Evolutionary conservation across 805 yeast species (phyloP).

Genomic region (Sugiyamaella lignohabitans): DNA sequence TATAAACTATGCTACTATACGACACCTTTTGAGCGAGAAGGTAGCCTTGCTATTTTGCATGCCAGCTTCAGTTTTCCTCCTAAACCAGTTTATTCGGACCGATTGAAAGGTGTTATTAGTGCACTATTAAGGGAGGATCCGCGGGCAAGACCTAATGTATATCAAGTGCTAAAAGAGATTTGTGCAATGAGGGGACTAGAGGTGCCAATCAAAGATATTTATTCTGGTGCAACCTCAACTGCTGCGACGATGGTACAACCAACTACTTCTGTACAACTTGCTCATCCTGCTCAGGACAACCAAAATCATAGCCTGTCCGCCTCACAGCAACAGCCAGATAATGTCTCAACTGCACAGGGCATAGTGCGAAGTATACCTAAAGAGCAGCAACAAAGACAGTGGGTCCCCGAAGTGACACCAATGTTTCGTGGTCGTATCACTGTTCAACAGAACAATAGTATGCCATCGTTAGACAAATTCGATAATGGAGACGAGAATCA

Average conservation of each 20-base stretch:
- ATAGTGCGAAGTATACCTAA: not conserved
- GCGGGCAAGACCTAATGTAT: conserved; percentile 73
- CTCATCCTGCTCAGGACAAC: not conserved
- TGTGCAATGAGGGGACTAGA: conserved; percentile 53
- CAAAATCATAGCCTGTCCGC: too few species aligned
- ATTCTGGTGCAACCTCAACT: conserved; percentile 9
- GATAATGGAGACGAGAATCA: not conserved
- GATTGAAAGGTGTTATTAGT: conserved; percentile 66
- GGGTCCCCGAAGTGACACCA: conserved; percentile 20
- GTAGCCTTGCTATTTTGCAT: conserved; percentile 80
- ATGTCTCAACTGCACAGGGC: not conserved
- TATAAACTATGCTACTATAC: conserved; percentile 88
- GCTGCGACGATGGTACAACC: conserved; percentile 3
- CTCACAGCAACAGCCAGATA: not conserved
- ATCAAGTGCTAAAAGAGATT: conserved; percentile 63
- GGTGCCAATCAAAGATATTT: conserved; percentile 39
- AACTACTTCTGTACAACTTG: not conserved
- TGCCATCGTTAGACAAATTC: not conserved
- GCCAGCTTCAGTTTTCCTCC: conserved; percentile 74
- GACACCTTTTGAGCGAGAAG: conserved; percentile 84
- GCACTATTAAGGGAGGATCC: conserved; percentile 83
- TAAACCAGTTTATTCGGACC: conserved; percentile 61
- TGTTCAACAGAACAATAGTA: not conserved
- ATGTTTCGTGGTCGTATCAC: conserved; percentile 22
- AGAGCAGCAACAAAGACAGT: not conserved